These are phyloP conservation scores for Pichia occidentalis DNA, from an alignment of 805 yeast genomes.

Conservation along the genomic window DNA sequence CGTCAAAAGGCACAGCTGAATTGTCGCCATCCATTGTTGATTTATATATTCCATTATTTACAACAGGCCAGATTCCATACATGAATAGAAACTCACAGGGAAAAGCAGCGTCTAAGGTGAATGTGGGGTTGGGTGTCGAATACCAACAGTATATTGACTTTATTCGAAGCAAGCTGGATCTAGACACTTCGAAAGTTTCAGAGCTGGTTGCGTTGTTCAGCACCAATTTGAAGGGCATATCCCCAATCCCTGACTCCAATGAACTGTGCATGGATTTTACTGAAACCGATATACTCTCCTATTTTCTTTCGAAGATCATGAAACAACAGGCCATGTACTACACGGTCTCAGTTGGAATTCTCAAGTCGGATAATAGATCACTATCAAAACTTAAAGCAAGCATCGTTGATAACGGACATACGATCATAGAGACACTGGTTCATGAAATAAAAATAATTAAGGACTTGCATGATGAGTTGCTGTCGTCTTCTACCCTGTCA, in stretches of 20 bases:
- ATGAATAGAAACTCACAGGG: too few relatives aligned
- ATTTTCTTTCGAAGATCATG: slow-evolving; percentile 3
- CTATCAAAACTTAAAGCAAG: slow-evolving; percentile 23
- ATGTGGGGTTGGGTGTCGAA: background rate
- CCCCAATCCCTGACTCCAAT: too few relatives aligned
- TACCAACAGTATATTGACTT: slow-evolving; percentile 1
- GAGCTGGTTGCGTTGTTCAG: background rate
- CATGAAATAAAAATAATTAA: slow-evolving; percentile 12
- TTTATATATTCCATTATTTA: too few relatives aligned
- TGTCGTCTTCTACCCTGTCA: slow-evolving; percentile 11
- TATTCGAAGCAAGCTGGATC: slow-evolving; percentile 1
- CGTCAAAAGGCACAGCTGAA: too few relatives aligned
- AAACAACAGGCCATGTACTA: slow-evolving; percentile 5
- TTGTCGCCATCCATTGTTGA: too few relatives aligned
- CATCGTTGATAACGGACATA: slow-evolving; percentile 21
- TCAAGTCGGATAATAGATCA: background rate
- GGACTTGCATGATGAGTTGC: slow-evolving; percentile 10
- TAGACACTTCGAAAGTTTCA: background rate
- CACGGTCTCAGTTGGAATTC: background rate
- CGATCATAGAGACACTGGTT: slow-evolving; percentile 30
- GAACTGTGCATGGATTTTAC: too few relatives aligned
- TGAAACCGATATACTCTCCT: background rate
- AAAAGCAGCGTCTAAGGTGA: too few relatives aligned
- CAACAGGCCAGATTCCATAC: too few relatives aligned
- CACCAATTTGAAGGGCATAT: too few relatives aligned